A percentile compares a stretch with the other conserved stretches of the same genome.
These are phyloP conservation scores for Saccharomycopsis capsularis DNA, from an alignment of 805 yeast species.

Conservation along the genomic window DNA sequence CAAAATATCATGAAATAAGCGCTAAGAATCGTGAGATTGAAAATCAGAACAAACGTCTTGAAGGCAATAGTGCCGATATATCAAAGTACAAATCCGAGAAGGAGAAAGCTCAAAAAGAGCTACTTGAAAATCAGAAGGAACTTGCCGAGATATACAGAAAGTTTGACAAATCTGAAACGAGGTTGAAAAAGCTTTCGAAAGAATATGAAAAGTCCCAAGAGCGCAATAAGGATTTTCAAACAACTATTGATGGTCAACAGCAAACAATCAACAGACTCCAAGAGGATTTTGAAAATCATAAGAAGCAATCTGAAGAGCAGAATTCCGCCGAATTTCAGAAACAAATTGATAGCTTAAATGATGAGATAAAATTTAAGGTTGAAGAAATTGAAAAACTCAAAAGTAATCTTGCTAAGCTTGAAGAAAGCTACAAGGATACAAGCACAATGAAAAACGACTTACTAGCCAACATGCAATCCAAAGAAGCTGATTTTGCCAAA, in stretches of 20 bases:
- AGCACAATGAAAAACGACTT: slow-evolving; percentile 51
- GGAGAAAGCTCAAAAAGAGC: background rate
- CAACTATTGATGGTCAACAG: slow-evolving; percentile 14
- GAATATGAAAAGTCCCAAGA: slow-evolving; percentile 1
- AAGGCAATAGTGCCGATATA: background rate
- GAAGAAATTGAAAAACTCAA: background rate
- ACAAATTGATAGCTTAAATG: background rate
- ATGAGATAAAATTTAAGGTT: background rate
- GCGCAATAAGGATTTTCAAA: background rate
- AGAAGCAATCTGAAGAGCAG: slow-evolving; percentile 3
- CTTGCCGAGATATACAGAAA: background rate
- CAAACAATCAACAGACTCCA: too few species aligned
- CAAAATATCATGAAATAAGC: background rate
- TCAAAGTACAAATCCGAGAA: background rate
- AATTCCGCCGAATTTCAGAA: background rate
- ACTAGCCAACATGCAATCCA: slow-evolving; percentile 58
- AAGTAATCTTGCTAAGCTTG: slow-evolving; percentile 18
- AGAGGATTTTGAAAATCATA: slow-evolving; percentile 20
- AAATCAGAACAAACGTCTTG: background rate
- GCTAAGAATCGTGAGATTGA: too few species aligned
- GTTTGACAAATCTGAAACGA: slow-evolving; percentile 2
- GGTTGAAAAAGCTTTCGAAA: slow-evolving; percentile 4
- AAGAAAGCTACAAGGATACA: slow-evolving; percentile 25
- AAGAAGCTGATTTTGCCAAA: slow-evolving; percentile 50
- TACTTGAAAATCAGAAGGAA: background rate